Evolutionary conservation across 208 protist species (phyloP).

Genomic region (Leishmania aethiopica): DNA sequence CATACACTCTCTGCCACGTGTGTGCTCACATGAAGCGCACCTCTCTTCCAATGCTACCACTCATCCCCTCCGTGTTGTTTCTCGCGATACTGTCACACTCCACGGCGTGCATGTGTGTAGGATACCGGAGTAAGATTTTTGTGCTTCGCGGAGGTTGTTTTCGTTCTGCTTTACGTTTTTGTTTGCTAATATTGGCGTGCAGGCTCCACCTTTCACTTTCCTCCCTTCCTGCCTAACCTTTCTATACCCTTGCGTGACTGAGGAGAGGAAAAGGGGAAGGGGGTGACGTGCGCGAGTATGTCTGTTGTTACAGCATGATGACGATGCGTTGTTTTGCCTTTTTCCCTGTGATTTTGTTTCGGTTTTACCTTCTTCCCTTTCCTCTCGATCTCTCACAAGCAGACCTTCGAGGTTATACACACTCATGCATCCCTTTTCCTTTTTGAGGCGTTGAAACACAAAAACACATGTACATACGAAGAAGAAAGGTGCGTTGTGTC

Average conservation of each 20-base stretch:
- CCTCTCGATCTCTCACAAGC: not conserved
- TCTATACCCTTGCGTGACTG: not conserved
- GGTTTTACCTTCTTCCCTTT: not conserved
- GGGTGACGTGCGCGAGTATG: not conserved
- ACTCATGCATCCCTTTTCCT: not conserved
- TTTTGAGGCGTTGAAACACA: slow-evolving; percentile 9
- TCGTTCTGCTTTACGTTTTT: not conserved
- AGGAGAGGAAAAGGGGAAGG: not conserved
- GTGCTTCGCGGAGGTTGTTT: not conserved
- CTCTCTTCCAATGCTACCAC: not conserved
- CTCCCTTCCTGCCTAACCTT: not conserved
- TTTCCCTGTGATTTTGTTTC: not conserved
- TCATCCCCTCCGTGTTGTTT: not conserved
- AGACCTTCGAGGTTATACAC: not conserved
- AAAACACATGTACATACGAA: not conserved
- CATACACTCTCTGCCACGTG: slow-evolving; percentile 9
- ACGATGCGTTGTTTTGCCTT: not conserved
- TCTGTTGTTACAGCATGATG: slow-evolving; percentile 2
- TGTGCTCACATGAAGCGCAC: not conserved
- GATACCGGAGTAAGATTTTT: not conserved
- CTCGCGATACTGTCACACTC: not conserved
- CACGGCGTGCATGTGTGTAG: not conserved
- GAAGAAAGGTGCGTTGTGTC: not conserved
- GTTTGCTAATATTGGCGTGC: not conserved
- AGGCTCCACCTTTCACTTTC: not conserved